Evolutionary conservation across 2,329 filamentous ascomycete genomes (phyloP).

Genomic region (Fusarium subtropicale): DNA sequence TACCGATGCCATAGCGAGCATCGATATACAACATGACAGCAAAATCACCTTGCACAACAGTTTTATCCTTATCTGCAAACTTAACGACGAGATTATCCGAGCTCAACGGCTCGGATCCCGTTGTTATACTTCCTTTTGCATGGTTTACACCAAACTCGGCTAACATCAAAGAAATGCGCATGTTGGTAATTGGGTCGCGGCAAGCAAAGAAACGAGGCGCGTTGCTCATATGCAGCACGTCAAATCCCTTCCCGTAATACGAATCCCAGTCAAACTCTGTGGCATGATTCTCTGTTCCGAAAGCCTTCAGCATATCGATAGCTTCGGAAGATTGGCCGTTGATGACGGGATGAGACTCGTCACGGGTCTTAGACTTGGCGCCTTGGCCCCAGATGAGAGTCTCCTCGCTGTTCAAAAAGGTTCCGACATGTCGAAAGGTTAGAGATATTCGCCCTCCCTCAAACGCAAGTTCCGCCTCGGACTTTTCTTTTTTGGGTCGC

Average conservation of each 20-base stretch:
- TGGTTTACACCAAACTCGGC: conserved; percentile 60
- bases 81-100: conserved; percentile 52
- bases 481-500: conserved; percentile 74
- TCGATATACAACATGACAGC: conserved; percentile 72
- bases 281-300: conserved; percentile 85
- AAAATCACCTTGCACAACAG: conserved; percentile 61
- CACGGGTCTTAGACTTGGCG: conserved; percentile 74
- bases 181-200: conserved; percentile 60
- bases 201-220: conserved; percentile 65
- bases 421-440: conserved; percentile 90
- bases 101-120: conserved; percentile 25
- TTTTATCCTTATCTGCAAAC: conserved; percentile 68
- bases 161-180: conserved; percentile 63
- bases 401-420: conserved; percentile 76
- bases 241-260: conserved; percentile 83
- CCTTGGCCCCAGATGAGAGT: conserved; percentile 91
- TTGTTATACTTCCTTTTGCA: conserved; percentile 58
- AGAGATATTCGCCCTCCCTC: conserved; percentile 85
- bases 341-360: conserved; percentile 70
- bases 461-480: conserved; percentile 75
- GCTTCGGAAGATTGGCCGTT: conserved; percentile 76
- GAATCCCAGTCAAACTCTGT: conserved; percentile 78
- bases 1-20: conserved; percentile 58
- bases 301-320: conserved; percentile 78
- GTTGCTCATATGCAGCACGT: conserved; percentile 77